Base-by-base conservation (phyloP, 2,329 filamentous ascomycete genomes). In the Xylariomycetidae sp. region DNA sequence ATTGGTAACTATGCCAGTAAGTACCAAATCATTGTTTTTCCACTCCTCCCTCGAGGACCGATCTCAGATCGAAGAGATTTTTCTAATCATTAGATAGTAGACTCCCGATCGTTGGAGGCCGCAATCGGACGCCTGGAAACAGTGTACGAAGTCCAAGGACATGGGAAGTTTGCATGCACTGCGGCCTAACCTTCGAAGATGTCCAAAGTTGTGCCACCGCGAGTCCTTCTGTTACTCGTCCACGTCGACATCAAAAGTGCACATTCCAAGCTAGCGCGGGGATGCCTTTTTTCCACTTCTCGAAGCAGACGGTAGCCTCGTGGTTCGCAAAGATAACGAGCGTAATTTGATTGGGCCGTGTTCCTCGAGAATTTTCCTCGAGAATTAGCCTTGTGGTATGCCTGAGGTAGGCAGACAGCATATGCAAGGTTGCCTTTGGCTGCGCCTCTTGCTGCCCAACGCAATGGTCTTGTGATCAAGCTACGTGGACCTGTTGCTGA, bases 381-480 rank as follows among this genome's bases (percentile, higher is more conserved):
- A 22, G 36, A 17, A 13, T 27, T n/a, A 16, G 32, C 42, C 37
- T 41, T 33, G 29, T 28, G 18, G 20, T 40, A 29, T 34, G 38
- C 42, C 46, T 40, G 37, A 22, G 32, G 17, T n/a, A n/a, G n/a
- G n/a, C n/a, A n/a, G n/a, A n/a, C n/a, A 16, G 10, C 16, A 27
- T 27, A 30, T 33, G 25, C 25, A 19, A 16, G 14, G 27, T 36
- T 27, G 31, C 29, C 35, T 26, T 26, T 25, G 14, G 36, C 44
- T 45, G 41, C 39, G 39, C 37, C 44, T 25, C 39, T 40, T 38
- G 29, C 23, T 30, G 35, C 37, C 41, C 25, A 29, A 42, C 19
- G 25, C 14, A 23, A 16, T 9, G 12, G n/a, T 18, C 15, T 16
- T 34, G 22, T 7, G 31, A 15, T 19, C 11, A 31, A 10, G 7